A percentile compares a stretch with the other conserved stretches of the same genome.
Evolutionary conservation across 2,329 filamentous ascomycete genomes (phyloP).

Genomic region (Aspergillus pseudoterreus): DNA sequence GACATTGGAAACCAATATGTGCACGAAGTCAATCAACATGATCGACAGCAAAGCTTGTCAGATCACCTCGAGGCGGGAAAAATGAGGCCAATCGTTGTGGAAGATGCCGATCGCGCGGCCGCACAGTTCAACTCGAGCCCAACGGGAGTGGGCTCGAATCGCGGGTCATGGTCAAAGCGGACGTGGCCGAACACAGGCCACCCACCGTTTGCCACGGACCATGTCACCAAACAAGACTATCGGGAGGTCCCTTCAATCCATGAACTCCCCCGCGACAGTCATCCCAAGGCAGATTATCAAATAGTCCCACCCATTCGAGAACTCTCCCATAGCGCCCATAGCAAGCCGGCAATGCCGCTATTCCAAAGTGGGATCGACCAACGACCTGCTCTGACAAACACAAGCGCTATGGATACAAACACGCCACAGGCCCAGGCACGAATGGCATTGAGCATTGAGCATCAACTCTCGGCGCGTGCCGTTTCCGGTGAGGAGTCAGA

Average conservation of each 20-base stretch:
- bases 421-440: slow-evolving; percentile 43
- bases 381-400: slow-evolving; percentile 30
- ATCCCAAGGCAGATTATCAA: slow-evolving; percentile 38
- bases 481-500: slow-evolving; percentile 57
- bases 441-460: slow-evolving; percentile 41
- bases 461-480: slow-evolving; percentile 36
- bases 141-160: slow-evolving; percentile 28
- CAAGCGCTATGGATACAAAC: slow-evolving; percentile 33
- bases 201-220: slow-evolving; percentile 35
- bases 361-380: slow-evolving; percentile 37
- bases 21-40: slow-evolving; percentile 35
- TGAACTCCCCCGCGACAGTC: slow-evolving; percentile 36
- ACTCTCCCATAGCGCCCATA: slow-evolving; percentile 32
- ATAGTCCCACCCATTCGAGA: slow-evolving; percentile 41
- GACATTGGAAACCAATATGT: slow-evolving; percentile 36
- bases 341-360: slow-evolving; percentile 34
- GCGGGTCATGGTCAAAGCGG: slow-evolving; percentile 40
- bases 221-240: slow-evolving; percentile 37
- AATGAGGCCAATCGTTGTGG: slow-evolving; percentile 43
- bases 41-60: slow-evolving; percentile 31
- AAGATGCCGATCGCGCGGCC: slow-evolving; percentile 39
- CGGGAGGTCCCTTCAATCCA: slow-evolving; percentile 40
- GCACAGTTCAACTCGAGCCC: slow-evolving; percentile 41
- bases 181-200: slow-evolving; percentile 36
- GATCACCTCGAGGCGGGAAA: slow-evolving; percentile 45